These are phyloP conservation scores for Phialocephala subalpina DNA, from an alignment of 2,329 filamentous ascomycete species.

Conservation along the genomic window DNA sequence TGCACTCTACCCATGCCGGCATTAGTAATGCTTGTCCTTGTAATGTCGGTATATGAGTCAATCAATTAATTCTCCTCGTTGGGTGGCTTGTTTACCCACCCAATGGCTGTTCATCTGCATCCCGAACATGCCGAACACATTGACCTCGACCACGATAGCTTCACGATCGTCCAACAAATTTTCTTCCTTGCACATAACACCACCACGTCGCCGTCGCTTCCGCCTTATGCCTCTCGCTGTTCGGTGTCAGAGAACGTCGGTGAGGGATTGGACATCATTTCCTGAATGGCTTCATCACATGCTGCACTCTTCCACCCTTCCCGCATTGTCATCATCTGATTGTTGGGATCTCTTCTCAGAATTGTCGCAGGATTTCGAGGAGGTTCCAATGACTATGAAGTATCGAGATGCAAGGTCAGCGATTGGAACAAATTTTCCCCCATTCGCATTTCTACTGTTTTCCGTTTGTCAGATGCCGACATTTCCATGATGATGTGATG, in stretches of 20 bases:
- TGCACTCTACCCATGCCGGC: conserved; percentile 9
- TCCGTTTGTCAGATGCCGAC: conserved; percentile 22
- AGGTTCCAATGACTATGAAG: conserved; percentile 16
- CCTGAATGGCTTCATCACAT: conserved; percentile 30
- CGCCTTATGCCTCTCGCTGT: conserved; percentile 4
- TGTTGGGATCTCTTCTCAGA: background rate
- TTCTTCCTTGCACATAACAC: conserved; percentile 13
- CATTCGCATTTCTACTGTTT: conserved; percentile 1
- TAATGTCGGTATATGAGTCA: conserved; percentile 20
- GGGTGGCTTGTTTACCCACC: background rate
- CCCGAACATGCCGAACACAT: conserved; percentile 4
- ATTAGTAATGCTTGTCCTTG: conserved; percentile 20
- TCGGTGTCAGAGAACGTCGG: background rate
- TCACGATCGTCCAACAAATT: conserved; percentile 11
- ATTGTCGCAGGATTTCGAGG: background rate
- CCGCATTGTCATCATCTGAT: conserved; percentile 25
- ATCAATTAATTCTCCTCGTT: conserved; percentile 3
- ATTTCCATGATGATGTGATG: conserved; percentile 20
- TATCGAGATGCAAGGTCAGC: conserved; percentile 22
- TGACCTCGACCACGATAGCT: background rate
- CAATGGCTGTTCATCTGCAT: background rate
- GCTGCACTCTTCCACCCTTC: conserved; percentile 12
- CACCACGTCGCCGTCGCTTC: conserved; percentile 16
- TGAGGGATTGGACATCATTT: conserved; percentile 14
- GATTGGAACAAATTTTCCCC: conserved; percentile 4